Evolutionary conservation across 192 early-diverging fungal species (phyloP).

Genomic region (Coemansia erecta): DNA sequence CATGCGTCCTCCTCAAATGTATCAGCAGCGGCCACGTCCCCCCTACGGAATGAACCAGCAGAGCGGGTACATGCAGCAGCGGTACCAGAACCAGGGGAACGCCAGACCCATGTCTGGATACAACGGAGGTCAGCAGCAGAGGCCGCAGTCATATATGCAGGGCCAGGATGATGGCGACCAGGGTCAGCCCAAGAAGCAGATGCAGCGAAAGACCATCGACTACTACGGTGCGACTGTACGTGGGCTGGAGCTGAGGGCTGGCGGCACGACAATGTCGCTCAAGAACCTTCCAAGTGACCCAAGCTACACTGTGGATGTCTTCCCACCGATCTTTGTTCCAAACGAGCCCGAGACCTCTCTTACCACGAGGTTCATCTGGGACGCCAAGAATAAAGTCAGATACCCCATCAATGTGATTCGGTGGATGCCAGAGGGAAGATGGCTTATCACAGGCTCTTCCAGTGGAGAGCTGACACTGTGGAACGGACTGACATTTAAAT

Average conservation of each 20-base stretch:
- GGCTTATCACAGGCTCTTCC: slow-evolving; percentile 89
- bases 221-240: slow-evolving; percentile 80
- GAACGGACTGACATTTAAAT: slow-evolving; percentile 98
- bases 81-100: slow-evolving; percentile 12
- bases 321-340: slow-evolving; percentile 57
- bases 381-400: slow-evolving; percentile 83
- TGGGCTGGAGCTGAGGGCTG: slow-evolving; percentile 57
- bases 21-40: slow-evolving; percentile 16
- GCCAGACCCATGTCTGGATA: not conserved
- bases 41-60: slow-evolving; percentile 22
- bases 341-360: slow-evolving; percentile 42
- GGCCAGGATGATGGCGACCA: slow-evolving; percentile 49
- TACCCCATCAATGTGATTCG: slow-evolving; percentile 88
- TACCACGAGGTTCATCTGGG: slow-evolving; percentile 35
- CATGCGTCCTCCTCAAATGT: slow-evolving; percentile 16
- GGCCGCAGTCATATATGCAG: not conserved
- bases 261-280: slow-evolving; percentile 13
- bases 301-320: slow-evolving; percentile 45
- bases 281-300: slow-evolving; percentile 38
- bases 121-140: not conserved
- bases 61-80: slow-evolving; percentile 18
- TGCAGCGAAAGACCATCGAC: slow-evolving; percentile 92
- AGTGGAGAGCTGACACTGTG: slow-evolving; percentile 96
- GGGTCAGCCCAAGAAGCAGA: slow-evolving; percentile 82
- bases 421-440: slow-evolving; percentile 96